Base-by-base conservation (phyloP, 1,284 basidiomycete genomes). In the Trichosporon faecale region DNA sequence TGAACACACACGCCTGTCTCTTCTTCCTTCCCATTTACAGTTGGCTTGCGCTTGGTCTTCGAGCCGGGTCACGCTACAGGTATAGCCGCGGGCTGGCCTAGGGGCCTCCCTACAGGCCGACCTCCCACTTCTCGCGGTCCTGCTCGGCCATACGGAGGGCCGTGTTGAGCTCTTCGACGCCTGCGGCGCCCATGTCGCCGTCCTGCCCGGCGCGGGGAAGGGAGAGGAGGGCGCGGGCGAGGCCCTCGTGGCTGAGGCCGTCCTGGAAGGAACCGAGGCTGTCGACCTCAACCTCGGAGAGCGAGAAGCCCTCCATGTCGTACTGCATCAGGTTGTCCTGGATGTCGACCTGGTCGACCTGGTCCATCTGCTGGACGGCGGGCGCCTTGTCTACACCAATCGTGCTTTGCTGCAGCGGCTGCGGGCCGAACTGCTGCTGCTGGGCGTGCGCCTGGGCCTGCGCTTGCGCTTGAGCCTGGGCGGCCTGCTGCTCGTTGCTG, bases 281-380 rank as follows among this genome's bases (percentile, higher is more conserved):
- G 44, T 64, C 67, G 29, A 23, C 40, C 25, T 66, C 66, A 44
- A 55, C 60, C 55, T 55, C 35, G 27, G 21, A 27, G 33, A 40
- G 61, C 21, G 35, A 46, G 44, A 49, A 46, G 29, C 57, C 60
- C 18, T 65, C 64, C 46, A 69, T 52, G 60, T 89, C 78, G 87
- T 89, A 1, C 86, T 95, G 2, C 85, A 95, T 65, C 9, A 44
- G 21, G 35, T 66, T 63, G 29, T 67, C 66, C 37, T 64, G 66
- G 61, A 35, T 63, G 33, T 23, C 60, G 67, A 52, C 61, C 60
- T 68, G 33, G 11, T 65, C 49, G 46, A 55, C 46, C 46, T 52
- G 46, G 25, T 66, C 52, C 25, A 52, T 37, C 31, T 66, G 49
- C 31, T 55, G 49, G 4, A 35, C 63, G 0, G 67, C n/a, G 23